Conservation (phyloP, 345 rosid genomes). For the Populus deltoides region DNA sequence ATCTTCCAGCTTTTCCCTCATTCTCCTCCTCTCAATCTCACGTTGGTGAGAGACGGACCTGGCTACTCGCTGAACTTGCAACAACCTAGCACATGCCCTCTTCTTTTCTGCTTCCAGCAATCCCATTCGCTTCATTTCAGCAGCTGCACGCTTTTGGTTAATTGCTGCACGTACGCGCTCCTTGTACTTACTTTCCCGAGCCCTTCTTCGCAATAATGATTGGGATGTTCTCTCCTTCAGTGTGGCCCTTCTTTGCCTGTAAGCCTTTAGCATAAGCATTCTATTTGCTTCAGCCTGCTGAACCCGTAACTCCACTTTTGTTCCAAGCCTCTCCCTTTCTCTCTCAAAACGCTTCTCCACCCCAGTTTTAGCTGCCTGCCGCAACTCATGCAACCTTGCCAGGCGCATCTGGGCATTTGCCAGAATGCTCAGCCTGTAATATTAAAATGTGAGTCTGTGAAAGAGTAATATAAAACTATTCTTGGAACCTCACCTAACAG, state of each 20-base stretch:
- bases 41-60: constrained; percentile 70
- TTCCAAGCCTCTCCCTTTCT: constrained; percentile 81
- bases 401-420: constrained; percentile 80
- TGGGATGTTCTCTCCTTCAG: constrained; percentile 80
- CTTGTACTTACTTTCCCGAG: constrained; percentile 84
- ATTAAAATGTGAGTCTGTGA: not conserved
- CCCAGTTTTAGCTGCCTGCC: constrained; percentile 88
- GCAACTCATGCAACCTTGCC: constrained; percentile 77
- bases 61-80: constrained; percentile 71
- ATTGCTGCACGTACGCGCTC: constrained; percentile 77
- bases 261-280: constrained; percentile 75
- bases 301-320: constrained; percentile 71
- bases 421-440: constrained; percentile 65
- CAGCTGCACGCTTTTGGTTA: constrained; percentile 83
- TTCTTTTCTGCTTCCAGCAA: constrained; percentile 87
- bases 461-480: no score
- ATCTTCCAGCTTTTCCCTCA: constrained; percentile 81
- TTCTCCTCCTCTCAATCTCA: constrained; percentile 82
- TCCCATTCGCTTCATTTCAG: constrained; percentile 86
- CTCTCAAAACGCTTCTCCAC: constrained; percentile 67
- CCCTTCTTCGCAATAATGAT: constrained; percentile 71
- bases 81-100: constrained; percentile 73
- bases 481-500: no score
- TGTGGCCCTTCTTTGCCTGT: constrained; percentile 66
- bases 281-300: constrained; percentile 91